Evolutionary conservation across 257 asterid species (phyloP).

Genomic region (Haberlea rhodopensis): DNA sequence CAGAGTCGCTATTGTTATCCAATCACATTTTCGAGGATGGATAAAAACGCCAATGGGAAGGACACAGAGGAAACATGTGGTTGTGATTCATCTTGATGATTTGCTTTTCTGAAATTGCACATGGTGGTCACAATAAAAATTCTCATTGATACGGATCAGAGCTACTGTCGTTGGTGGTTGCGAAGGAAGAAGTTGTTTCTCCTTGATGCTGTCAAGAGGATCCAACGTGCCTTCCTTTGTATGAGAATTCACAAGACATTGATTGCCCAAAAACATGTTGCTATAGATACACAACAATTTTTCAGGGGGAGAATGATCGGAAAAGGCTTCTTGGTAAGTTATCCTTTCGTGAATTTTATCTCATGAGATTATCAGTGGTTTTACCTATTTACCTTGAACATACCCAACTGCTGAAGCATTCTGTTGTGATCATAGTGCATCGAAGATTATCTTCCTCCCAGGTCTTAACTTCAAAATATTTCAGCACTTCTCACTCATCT

Average conservation of each 20-base stretch:
- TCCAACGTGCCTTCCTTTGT: conserved; percentile 59
- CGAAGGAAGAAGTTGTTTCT: conserved; percentile 46
- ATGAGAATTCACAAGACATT: conserved; percentile 42
- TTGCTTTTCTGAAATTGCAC: conserved; percentile 12
- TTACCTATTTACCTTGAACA: conserved; percentile 8
- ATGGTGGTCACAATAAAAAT: conserved; percentile 17
- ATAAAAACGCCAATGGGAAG: conserved; percentile 39
- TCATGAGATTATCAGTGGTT: conserved; percentile 4
- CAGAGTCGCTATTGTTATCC: conserved; percentile 56
- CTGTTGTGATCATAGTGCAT: conserved; percentile 29
- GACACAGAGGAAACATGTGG: conserved; percentile 42
- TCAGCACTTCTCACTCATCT: no score
- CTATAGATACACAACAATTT: conserved; percentile 57
- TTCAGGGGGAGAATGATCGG: conserved; percentile 67
- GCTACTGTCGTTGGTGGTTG: conserved; percentile 66
- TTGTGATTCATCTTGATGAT: conserved; percentile 41
- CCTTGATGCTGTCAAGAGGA: conserved; percentile 52
- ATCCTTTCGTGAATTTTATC: conserved; percentile 9
- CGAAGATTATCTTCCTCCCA: conserved; percentile 22
- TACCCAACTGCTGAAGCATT: conserved; percentile 46
- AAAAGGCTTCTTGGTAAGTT: conserved; percentile 62
- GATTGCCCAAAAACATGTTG: conserved; percentile 45
- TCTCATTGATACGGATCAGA: conserved; percentile 39
- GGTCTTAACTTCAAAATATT: conserved; percentile 46
- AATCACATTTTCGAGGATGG: conserved; percentile 72